Conservation (phyloP, 768 basidiomycete species). For the Coprinopsis cinerea region DNA sequence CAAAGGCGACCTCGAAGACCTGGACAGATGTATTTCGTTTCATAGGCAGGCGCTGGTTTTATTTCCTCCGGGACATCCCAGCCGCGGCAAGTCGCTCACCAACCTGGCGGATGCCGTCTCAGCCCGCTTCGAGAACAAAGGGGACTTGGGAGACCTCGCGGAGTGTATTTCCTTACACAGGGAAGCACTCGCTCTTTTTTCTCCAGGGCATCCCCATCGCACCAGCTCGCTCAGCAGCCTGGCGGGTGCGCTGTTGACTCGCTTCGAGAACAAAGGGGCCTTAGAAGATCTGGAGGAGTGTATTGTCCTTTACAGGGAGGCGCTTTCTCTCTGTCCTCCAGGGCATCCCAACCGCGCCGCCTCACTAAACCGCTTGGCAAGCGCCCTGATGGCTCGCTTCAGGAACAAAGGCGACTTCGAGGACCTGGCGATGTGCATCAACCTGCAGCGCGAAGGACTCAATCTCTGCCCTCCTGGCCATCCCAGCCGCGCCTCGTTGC, state of each 20-base stretch:
- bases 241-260: neutral
- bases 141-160: too few relatives aligned
- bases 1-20: too few relatives aligned
- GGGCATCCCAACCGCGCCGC: neutral
- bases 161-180: too few relatives aligned
- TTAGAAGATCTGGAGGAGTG: neutral
- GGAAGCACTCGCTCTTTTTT: too few relatives aligned
- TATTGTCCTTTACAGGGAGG: neutral
- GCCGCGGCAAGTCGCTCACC: too few relatives aligned
- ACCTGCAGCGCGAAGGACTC: neutral
- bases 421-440: neutral
- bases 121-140: too few relatives aligned
- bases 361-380: neutral
- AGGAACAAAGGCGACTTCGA: neutral
- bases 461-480: neutral
- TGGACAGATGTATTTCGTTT: too few relatives aligned
- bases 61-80: too few relatives aligned
- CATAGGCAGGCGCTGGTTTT: too few relatives aligned
- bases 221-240: neutral
- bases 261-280: neutral
- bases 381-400: neutral
- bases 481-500: neutral
- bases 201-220: neutral
- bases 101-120: too few relatives aligned
- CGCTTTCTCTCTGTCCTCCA: neutral